phyloP scores from a whole-genome alignment of 805 yeast genomes.

The Jamesozyma rosinii region DNA sequence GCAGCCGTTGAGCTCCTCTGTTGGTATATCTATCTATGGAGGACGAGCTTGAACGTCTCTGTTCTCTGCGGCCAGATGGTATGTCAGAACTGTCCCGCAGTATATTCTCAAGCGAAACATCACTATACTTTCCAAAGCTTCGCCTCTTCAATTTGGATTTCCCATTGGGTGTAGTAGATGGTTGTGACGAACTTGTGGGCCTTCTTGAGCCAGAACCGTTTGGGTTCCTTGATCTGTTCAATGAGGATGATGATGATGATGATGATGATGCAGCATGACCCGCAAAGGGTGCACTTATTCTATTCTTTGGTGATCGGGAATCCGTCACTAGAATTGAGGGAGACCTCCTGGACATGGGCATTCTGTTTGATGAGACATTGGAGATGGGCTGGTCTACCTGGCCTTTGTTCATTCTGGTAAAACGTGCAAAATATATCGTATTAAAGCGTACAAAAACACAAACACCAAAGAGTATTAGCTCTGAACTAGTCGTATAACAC shows the following conservation, averaged over 20 bases:
- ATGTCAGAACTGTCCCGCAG: slow-evolving; percentile 75
- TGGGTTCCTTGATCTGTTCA: slow-evolving; percentile 7
- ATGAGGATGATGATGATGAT: background rate
- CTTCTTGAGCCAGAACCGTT: background rate
- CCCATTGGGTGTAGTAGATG: background rate
- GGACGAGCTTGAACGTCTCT: slow-evolving; percentile 31
- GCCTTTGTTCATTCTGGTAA: background rate
- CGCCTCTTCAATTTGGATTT: background rate
- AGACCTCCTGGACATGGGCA: slow-evolving; percentile 53
- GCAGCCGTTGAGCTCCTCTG: slow-evolving; percentile 6
- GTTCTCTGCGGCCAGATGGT: slow-evolving; percentile 58
- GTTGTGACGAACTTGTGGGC: background rate
- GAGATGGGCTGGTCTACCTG: background rate
- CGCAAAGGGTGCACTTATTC: slow-evolving; percentile 65
- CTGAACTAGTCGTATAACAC: no score
- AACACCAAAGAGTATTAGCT: no score
- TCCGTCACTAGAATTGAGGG: slow-evolving; percentile 93
- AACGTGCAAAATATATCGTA: no score
- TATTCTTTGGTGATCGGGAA: slow-evolving; percentile 51
- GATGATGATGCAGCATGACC: slow-evolving; percentile 38
- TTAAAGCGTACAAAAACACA: no score
- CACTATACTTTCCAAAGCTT: slow-evolving; percentile 44
- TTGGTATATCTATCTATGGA: slow-evolving; percentile 22
- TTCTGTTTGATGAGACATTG: background rate
- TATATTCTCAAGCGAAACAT: slow-evolving; percentile 72